Evolutionary conservation across 352 stramenopile genomes (phyloP).

Genomic region (Phytophthora lateralis): DNA sequence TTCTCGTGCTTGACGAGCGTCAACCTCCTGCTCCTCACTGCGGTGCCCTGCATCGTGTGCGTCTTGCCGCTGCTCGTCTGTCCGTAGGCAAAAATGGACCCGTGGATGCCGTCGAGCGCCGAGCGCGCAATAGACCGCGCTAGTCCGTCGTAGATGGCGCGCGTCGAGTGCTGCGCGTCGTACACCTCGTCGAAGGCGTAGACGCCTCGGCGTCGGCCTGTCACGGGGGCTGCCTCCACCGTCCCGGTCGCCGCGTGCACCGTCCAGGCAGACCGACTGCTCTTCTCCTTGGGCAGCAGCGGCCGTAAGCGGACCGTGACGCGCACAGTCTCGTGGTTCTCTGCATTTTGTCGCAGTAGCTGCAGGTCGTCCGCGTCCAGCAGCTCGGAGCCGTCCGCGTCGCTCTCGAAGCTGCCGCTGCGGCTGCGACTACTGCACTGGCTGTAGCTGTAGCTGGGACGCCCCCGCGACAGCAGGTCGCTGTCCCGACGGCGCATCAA

Average conservation of each 20-base stretch:
- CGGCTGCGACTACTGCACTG: constrained; percentile 42
- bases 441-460: constrained; percentile 38
- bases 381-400: constrained; percentile 38
- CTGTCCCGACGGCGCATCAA: constrained; percentile 39
- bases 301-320: constrained; percentile 50
- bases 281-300: constrained; percentile 41
- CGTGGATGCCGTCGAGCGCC: constrained; percentile 76
- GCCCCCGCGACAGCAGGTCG: constrained; percentile 29
- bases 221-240: constrained; percentile 28
- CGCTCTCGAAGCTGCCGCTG: constrained; percentile 40
- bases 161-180: constrained; percentile 45
- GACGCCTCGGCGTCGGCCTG: constrained; percentile 26
- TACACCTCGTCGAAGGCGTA: constrained; percentile 69
- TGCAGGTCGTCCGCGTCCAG: constrained; percentile 46
- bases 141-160: constrained; percentile 70
- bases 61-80: constrained; percentile 88
- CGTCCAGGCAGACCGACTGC: constrained; percentile 31
- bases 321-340: constrained; percentile 38
- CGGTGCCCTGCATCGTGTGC: constrained; percentile 71
- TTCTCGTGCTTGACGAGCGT: constrained; percentile 21
- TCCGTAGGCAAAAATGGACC: constrained; percentile 84
- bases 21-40: constrained; percentile 11
- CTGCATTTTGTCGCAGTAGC: constrained; percentile 19
- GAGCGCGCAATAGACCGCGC: constrained; percentile 67
- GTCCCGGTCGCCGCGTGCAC: constrained; percentile 42